Evolutionary conservation across 2,329 filamentous ascomycete species (phyloP).

Genomic region (Samsoniella hepiali): DNA sequence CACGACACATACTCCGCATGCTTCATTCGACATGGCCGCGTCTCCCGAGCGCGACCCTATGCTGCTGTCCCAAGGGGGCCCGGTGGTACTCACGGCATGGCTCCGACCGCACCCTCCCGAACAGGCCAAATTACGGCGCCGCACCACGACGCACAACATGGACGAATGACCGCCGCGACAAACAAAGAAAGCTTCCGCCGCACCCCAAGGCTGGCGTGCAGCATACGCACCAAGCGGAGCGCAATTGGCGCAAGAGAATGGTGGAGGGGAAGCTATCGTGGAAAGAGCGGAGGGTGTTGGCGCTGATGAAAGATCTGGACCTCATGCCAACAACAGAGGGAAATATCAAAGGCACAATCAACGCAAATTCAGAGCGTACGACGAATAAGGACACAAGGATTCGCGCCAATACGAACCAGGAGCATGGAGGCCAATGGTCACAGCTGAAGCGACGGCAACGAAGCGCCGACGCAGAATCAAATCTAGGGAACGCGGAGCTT

Average conservation of each 20-base stretch:
- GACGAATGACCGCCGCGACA: neutral
- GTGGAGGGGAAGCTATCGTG: neutral
- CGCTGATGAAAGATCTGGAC: neutral
- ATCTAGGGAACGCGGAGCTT: neutral
- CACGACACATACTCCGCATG: constrained; percentile 25
- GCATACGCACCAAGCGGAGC: neutral
- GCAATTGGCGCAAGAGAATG: neutral
- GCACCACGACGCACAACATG: neutral
- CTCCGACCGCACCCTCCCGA: neutral
- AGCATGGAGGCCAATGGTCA: neutral
- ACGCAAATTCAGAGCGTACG: neutral
- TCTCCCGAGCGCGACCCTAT: constrained; percentile 24
- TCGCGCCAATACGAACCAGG: neutral
- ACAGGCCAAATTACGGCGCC: neutral
- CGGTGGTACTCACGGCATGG: neutral
- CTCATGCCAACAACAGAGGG: neutral
- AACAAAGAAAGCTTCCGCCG: too few species aligned
- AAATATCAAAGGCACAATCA: neutral
- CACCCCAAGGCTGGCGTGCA: neutral
- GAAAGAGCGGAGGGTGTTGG: neutral
- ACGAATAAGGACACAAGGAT: neutral
- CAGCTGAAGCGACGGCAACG: neutral
- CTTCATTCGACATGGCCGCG: constrained; percentile 30
- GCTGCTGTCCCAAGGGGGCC: neutral
- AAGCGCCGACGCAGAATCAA: neutral